A percentile compares a stretch with the other conserved stretches of the same genome.
Evolutionary conservation across 345 rosid genomes (phyloP).

Genomic region (Acer yangbiense): DNA sequence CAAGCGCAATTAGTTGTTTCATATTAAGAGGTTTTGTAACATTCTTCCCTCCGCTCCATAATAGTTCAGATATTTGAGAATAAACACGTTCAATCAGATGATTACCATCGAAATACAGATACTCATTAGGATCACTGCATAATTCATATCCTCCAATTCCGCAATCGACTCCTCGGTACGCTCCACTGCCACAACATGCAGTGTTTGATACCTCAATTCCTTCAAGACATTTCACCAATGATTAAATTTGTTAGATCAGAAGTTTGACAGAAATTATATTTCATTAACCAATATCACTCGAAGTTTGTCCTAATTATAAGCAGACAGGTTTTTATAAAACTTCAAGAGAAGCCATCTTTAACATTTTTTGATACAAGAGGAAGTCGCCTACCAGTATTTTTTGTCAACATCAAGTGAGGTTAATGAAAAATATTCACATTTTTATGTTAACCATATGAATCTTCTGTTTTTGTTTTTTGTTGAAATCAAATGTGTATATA

Average conservation of each 20-base stretch:
- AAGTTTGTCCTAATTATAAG: too few relatives aligned
- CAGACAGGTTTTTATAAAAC: too few relatives aligned
- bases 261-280: too few relatives aligned
- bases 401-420: too few relatives aligned
- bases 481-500: too few relatives aligned
- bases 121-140: constrained; percentile 19
- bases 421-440: too few relatives aligned
- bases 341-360: too few relatives aligned
- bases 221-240: background rate
- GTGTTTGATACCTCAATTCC: constrained; percentile 24
- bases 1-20: constrained; percentile 13
- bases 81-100: constrained; percentile 6
- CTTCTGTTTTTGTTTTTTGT: too few relatives aligned
- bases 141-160: constrained; percentile 6
- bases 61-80: background rate
- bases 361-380: too few relatives aligned
- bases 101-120: constrained; percentile 11
- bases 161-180: background rate
- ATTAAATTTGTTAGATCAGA: background rate
- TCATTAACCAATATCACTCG: too few relatives aligned
- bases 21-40: constrained; percentile 3
- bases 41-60: constrained; percentile 10
- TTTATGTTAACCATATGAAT: background rate
- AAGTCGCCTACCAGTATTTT: too few relatives aligned
- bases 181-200: constrained; percentile 38